Evolutionary conservation across 306 rosid genomes (phyloP), one percentile per base, ranked within the genome.

Genomic region (Gynostemma pentaphyllum): DNA sequence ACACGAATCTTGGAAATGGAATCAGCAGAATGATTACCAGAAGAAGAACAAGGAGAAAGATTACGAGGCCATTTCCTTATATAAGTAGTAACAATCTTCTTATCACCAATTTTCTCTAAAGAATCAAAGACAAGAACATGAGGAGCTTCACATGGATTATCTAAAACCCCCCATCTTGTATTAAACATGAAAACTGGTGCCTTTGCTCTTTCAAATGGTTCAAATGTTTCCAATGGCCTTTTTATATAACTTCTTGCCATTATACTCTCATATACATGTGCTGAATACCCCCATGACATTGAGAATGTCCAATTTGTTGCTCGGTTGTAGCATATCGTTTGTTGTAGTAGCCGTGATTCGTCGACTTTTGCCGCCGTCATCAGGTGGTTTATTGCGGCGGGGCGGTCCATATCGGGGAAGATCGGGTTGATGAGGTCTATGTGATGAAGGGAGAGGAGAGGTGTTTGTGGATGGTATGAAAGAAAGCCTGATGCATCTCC

Each of bases 271-370:
- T 78, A 78, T 14, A 78, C 67, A 4, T 78, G 76, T 16, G 69
- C 61, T 12, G 87, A 78, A 56, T 82, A 82, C 9, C 87, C 83
- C 83, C 81, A 75, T 15, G 87, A 67, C 28, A 82, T 13, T 9
- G 87, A 82, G 69, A 82, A 19, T 2, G 75, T 62, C 87, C 87
- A 82, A 9, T 67, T 72, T 67, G 37, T 78, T 11, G 74, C 62
- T 19, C 61, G 66, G 52, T 78, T 73, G 59, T 81, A 67, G 68
- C 87, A 82, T 0, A 75, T 82, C 10, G 81, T 75, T 62, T 82
- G 87, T 9, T 82, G 87, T 4, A 82, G 76, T 0, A 78, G 53
- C 14, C 83, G 79, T 2, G 81, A 72, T 0, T 57, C 72, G 54
- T 75, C 81, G 0, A 21, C 11, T 46, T 75, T 67, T 0, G 72